Evolutionary conservation across 2,329 filamentous ascomycete species (phyloP).

Genomic region (Orbilia quercus): DNA sequence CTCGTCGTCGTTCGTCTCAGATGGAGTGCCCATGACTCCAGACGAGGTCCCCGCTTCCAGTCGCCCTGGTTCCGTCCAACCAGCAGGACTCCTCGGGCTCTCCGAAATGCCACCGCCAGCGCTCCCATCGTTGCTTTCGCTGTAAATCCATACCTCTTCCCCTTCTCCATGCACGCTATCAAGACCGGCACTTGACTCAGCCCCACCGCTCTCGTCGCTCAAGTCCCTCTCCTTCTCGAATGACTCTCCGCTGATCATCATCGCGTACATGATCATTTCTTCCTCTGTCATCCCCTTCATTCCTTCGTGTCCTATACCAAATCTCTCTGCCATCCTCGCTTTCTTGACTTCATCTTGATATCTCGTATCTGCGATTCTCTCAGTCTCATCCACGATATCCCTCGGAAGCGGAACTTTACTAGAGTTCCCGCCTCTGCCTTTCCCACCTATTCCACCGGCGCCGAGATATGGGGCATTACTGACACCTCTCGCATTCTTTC

Average conservation of each 20-base stretch:
- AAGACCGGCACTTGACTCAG: conserved; percentile 61
- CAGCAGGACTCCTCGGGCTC: conserved; percentile 16
- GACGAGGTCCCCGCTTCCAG: conserved; percentile 1
- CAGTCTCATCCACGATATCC: conserved; percentile 86
- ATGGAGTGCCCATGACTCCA: not conserved
- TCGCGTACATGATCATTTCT: conserved; percentile 73
- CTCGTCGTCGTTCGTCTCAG: conserved; percentile 37
- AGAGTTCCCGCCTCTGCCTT: conserved; percentile 70
- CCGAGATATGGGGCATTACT: conserved; percentile 17
- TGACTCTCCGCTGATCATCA: conserved; percentile 74
- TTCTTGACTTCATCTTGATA: conserved; percentile 71
- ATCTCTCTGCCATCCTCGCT: conserved; percentile 78
- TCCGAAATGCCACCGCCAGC: conserved; percentile 9
- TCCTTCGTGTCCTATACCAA: conserved; percentile 77
- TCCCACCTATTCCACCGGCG: not conserved
- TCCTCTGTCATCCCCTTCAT: conserved; percentile 72
- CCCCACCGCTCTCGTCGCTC: conserved; percentile 63
- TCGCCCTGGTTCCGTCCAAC: conserved; percentile 2
- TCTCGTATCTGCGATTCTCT: conserved; percentile 70
- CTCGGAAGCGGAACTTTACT: conserved; percentile 77
- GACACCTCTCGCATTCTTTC: conserved; percentile 65
- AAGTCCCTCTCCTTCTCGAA: conserved; percentile 68
- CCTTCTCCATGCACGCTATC: conserved; percentile 35
- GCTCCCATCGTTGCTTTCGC: conserved; percentile 31
- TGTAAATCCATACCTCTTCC: conserved; percentile 44